These are phyloP conservation scores for Tolypocladium nubicola DNA, from an alignment of 2,329 filamentous ascomycete genomes.

Conservation along the genomic window DNA sequence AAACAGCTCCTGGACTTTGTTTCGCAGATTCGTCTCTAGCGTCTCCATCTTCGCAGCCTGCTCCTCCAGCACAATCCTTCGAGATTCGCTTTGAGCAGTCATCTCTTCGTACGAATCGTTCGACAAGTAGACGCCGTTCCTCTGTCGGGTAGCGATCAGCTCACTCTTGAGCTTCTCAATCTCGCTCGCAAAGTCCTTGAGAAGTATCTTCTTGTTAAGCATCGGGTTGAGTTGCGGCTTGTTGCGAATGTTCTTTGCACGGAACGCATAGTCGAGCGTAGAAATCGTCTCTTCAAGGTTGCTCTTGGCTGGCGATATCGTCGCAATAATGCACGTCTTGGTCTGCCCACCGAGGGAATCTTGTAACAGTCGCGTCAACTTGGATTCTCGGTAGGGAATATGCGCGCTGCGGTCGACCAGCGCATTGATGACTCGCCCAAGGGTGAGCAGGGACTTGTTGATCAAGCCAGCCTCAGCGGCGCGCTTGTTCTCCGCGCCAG, in stretches of 20 bases:
- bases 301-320: constrained; percentile 84
- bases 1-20: constrained; percentile 90
- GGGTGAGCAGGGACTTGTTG: constrained; percentile 92
- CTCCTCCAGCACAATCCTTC: constrained; percentile 83
- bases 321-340: constrained; percentile 98
- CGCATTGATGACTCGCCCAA: constrained; percentile 95
- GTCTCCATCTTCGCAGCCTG: constrained; percentile 87
- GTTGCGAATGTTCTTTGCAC: constrained; percentile 97
- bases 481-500: constrained; percentile 94
- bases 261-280: constrained; percentile 93
- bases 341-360: constrained; percentile 92
- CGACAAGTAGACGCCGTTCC: constrained; percentile 90
- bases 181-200: constrained; percentile 82
- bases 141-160: constrained; percentile 80
- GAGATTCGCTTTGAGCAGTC: constrained; percentile 82
- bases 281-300: constrained; percentile 98
- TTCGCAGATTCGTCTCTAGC: constrained; percentile 79
- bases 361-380: constrained; percentile 87
- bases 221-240: constrained; percentile 92
- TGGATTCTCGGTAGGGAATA: constrained; percentile 89
- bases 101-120: constrained; percentile 86
- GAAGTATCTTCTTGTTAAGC: constrained; percentile 84
- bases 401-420: constrained; percentile 83
- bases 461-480: constrained; percentile 92
- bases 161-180: constrained; percentile 94